Evolutionary conservation across 352 stramenopile genomes (phyloP), one percentile per base, ranked within the genome.

Genomic region (Globisporangium abappressorium): DNA sequence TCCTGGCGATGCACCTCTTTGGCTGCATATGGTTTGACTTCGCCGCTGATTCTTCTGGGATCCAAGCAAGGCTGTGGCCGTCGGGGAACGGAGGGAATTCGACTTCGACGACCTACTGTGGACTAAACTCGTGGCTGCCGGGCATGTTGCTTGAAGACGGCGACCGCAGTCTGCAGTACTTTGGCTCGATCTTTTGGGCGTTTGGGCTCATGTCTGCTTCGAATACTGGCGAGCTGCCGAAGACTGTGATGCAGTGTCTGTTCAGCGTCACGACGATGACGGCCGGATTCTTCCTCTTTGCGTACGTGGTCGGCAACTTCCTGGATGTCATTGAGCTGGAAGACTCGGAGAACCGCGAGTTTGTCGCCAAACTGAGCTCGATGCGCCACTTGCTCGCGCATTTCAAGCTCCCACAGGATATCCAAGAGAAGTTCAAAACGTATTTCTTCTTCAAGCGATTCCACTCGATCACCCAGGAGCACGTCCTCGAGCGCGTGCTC

Each of bases 361-460:
- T 89, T 62, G 71, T 89, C 33, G 79, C 76, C 1, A 87, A 89
- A 49, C 53, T 90, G 18, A 87, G 80, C 51, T 83, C 76, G 18
- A 41, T 89, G 43, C 77, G 82, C 1, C 81, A 84, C 30, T 66
- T 89, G 26, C 55, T 89, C 5, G 62, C 62, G 6, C 82, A 90
- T 34, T 90, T 89, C 57, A 73, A 75, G 51, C 70, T 90, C 20
- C 77, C 80, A 1, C 28, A 58, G 22, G 66, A 70, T 2, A 69
- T 88, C 11, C 71, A 86, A 47, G 75, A 81, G 14, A 87, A 87
- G 33, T 84, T 90, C 51, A 84, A 89, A 49, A 81, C 81, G 14
- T 88, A 80, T 43, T 86, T 87, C 36, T 84, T 90, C 62, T 90
- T 89, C 70, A 84, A 86, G 43, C 77, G 79, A 2, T 90, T 88